Evolutionary conservation across 768 basidiomycete genomes (phyloP).

Genomic region (Leucosporidium yakuticum): DNA sequence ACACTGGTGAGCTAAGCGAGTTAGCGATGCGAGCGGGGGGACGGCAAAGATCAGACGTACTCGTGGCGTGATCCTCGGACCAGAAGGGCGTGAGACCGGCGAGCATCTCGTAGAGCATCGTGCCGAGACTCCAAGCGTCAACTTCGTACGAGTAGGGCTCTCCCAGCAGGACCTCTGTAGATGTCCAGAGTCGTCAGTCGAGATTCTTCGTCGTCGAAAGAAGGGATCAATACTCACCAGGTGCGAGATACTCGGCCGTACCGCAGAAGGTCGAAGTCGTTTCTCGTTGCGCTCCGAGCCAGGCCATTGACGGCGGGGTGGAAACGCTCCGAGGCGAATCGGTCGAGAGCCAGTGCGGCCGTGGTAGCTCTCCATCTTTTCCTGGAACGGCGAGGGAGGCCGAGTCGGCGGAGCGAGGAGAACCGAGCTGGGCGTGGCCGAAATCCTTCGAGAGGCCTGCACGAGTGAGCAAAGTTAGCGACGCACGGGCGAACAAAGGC

Average conservation of each 20-base stretch:
- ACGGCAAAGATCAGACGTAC: neutral
- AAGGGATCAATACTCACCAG: constrained; percentile 40
- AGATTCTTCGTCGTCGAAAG: neutral
- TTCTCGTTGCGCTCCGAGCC: constrained; percentile 41
- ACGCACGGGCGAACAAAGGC: no score
- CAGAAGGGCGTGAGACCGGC: constrained; percentile 90
- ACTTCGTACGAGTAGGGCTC: constrained; percentile 85
- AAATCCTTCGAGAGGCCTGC: constrained; percentile 72
- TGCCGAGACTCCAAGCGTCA: constrained; percentile 98
- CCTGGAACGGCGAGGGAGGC: neutral
- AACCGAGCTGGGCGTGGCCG: constrained; percentile 47
- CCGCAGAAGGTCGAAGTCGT: constrained; percentile 85
- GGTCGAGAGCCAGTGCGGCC: constrained; percentile 22
- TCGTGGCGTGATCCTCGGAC: constrained; percentile 76
- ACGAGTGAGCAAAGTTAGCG: neutral
- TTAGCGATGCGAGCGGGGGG: no score
- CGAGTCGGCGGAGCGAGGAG: neutral
- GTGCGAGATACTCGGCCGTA: constrained; percentile 93
- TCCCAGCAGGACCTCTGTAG: constrained; percentile 78
- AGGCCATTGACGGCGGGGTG: constrained; percentile 6
- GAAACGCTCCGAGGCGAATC: constrained; percentile 3
- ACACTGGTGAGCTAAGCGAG: constrained; percentile 59
- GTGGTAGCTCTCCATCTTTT: neutral
- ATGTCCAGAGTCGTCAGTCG: neutral
- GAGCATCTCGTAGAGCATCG: constrained; percentile 96